Evolutionary conservation across 2,329 filamentous ascomycete species (phyloP), one percentile per base, ranked within the genome.

Genomic region (Triangularia verruculosa): DNA sequence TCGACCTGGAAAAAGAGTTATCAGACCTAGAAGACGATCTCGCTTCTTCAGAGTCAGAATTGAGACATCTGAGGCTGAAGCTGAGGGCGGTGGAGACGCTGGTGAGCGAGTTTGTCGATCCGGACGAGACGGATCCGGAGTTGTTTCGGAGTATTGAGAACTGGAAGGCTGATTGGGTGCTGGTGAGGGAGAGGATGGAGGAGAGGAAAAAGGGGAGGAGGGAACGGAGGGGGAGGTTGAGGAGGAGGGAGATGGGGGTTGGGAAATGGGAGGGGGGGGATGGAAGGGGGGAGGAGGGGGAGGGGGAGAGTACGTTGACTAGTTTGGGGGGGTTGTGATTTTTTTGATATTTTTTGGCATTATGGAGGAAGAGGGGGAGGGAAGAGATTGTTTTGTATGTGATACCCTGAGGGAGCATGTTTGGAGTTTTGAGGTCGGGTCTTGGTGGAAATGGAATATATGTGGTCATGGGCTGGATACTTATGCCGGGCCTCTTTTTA

Each of bases 41-140:
- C 1, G 20, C 24, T 77, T 81, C 57, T 79, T 83, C 68, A 82
- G 83, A 87, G 66, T 82, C 85, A 47, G 86, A 89, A 71, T 79
- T 89, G 27, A 80, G 83, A 53, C 85, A 85, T 71, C 79, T 87
- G 51, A 83, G 85, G 63, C 84, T 90, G 65, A 83, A 85, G 71
- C 79, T 88, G 66, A 85, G 86, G 67, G 85, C 83, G 22, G 82
- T 89, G 68, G 85, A 89, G 76, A 82, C 86, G 17, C 83, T 86
- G 68, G 82, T 82, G 71, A 78, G 77, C 34, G 73, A 74, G 66
- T 78, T 80, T 64, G 73, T 82, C n/a, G 77, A 82, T 4, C 73
- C 63, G 78, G 79, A 78, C 52, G 79, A 81, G 62, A 78, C 78
- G 1, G 83, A 87, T 72, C 77, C 79, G 27, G 85, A 87, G 64